Conservation (phyloP, 768 basidiomycete species). For the Russula sp. region DNA sequence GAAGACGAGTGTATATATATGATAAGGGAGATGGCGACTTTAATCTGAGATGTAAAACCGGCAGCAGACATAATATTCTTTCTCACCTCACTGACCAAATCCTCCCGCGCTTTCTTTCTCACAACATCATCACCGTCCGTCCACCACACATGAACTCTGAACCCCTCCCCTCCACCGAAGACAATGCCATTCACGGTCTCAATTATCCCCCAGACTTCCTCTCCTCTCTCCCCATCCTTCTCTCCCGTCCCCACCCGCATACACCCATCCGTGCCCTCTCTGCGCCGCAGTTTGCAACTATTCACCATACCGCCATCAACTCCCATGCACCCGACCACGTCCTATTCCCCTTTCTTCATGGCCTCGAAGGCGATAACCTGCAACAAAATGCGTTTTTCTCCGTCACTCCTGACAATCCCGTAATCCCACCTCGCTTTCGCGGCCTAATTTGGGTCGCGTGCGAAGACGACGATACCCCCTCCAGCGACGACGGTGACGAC, state of each 20-base stretch:
- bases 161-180: constrained; percentile 13
- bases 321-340: constrained; percentile 75
- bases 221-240: constrained; percentile 35
- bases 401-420: constrained; percentile 33
- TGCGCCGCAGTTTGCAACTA: constrained; percentile 50
- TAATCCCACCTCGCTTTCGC: constrained; percentile 43
- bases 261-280: constrained; percentile 45
- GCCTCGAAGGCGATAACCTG: constrained; percentile 75
- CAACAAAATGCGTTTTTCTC: constrained; percentile 83
- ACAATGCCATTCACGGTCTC: constrained; percentile 31
- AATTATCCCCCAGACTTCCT: constrained; percentile 33
- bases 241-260: constrained; percentile 40
- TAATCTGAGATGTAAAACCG: constrained; percentile 22
- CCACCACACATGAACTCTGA: constrained; percentile 19
- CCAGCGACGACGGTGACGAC: constrained; percentile 36
- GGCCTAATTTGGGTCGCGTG: constrained; percentile 82
- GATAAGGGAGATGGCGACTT: constrained; percentile 22
- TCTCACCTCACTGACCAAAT: constrained; percentile 13
- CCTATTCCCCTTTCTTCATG: constrained; percentile 88
- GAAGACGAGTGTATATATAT: constrained; percentile 8
- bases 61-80: not conserved
- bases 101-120: constrained; percentile 14
- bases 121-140: constrained; percentile 2
- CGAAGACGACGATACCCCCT: constrained; percentile 55
- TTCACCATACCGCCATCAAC: constrained; percentile 62